Conservation (phyloP, 805 yeast genomes). For the Yamadazyma phyllophila region DNA sequence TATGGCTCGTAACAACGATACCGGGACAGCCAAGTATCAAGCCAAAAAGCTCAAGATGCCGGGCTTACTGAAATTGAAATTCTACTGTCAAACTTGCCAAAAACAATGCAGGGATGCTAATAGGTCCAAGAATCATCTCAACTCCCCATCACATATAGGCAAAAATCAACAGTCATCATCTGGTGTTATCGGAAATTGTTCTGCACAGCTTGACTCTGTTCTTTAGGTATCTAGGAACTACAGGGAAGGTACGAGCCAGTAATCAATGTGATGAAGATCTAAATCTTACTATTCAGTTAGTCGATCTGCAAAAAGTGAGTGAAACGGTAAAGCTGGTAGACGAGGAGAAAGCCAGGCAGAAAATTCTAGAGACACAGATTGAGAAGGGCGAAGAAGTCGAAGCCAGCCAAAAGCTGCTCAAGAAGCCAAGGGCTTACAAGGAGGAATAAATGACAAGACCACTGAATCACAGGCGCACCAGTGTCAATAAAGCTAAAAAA, state of each 20-base stretch:
- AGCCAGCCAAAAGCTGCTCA: background rate
- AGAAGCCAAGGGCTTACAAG: no score
- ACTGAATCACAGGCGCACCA: background rate
- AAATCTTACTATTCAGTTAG: conserved; percentile 30
- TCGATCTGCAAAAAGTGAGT: conserved; percentile 18
- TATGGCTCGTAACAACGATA: conserved; percentile 18
- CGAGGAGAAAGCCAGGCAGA: conserved; percentile 7
- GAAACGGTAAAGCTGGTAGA: background rate
- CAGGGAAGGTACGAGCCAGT: conserved; percentile 55
- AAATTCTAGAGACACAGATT: conserved; percentile 51
- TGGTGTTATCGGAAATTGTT: conserved; percentile 54
- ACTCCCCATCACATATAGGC: conserved; percentile 72
- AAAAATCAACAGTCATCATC: conserved; percentile 40
- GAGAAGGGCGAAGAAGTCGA: conserved; percentile 31
- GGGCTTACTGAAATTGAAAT: conserved; percentile 82
- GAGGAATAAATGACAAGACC: background rate
- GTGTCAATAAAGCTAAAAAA: conserved; percentile 5
- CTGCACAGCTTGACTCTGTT: conserved; percentile 69
- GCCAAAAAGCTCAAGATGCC: conserved; percentile 75
- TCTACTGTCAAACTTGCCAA: conserved; percentile 87
- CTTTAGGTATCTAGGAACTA: conserved; percentile 55
- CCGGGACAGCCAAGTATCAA: conserved; percentile 57
- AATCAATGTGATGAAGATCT: conserved; percentile 22
- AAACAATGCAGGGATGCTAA: conserved; percentile 96
- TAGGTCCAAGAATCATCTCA: conserved; percentile 89